These are phyloP conservation scores for Erodium maritimum DNA, from an alignment of 345 rosid species.

Conservation along the genomic window DNA sequence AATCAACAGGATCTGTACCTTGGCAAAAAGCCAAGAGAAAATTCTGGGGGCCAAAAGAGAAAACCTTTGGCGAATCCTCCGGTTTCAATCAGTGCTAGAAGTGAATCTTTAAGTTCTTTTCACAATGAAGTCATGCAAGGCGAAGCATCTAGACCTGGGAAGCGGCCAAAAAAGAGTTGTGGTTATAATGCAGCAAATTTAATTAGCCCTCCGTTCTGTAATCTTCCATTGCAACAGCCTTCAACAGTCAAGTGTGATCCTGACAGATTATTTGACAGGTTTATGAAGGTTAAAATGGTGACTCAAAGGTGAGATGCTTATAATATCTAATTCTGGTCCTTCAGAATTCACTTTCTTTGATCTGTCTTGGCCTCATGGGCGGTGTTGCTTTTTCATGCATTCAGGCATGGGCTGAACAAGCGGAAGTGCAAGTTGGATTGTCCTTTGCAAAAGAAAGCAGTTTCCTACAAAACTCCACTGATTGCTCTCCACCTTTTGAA, in stretches of 20 bases:
- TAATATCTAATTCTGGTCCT: background rate
- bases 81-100: background rate
- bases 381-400: slow-evolving; percentile 2
- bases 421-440: slow-evolving; percentile 9
- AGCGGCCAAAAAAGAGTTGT: slow-evolving; percentile 6
- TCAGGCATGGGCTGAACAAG: slow-evolving; percentile 13
- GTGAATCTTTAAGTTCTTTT: background rate
- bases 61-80: slow-evolving; percentile 12
- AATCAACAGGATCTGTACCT: background rate
- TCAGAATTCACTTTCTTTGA: background rate
- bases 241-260: no score
- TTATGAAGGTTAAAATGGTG: slow-evolving; percentile 10
- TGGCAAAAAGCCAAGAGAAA: slow-evolving; percentile 10
- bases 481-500: slow-evolving; percentile 4
- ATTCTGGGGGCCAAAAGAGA: slow-evolving; percentile 6
- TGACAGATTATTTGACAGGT: slow-evolving; percentile 11
- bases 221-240: slow-evolving; percentile 1
- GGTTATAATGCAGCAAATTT: no score
- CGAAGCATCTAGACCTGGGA: slow-evolving; percentile 7
- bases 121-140: slow-evolving; percentile 8
- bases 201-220: no score
- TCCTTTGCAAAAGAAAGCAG: background rate
- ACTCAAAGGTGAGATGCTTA: slow-evolving; percentile 14
- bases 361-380: background rate
- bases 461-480: background rate